Conservation (phyloP, 208 protist genomes). For the Trypanosoma avium region DNA sequence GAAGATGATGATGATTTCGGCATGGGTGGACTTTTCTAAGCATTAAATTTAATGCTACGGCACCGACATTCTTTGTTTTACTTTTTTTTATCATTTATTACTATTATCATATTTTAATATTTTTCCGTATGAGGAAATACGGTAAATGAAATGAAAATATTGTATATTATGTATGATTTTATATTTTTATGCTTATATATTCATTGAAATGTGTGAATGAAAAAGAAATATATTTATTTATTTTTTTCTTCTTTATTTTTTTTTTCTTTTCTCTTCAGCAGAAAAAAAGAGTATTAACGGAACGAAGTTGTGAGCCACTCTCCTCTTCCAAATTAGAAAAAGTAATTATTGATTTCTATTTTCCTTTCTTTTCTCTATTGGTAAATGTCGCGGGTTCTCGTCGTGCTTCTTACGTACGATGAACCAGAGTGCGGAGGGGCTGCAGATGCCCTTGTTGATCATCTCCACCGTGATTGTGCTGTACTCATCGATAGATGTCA, state of each 20-base stretch:
- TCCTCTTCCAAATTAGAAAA: no score
- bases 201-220: no score
- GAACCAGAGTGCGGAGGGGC: constrained; percentile 87
- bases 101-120: constrained; percentile 12
- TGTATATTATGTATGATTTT: no score
- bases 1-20: constrained; percentile 86
- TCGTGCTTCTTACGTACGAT: constrained; percentile 84
- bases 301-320: no score
- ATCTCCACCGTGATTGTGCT: constrained; percentile 68
- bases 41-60: background rate
- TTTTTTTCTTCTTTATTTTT: background rate
- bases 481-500: constrained; percentile 47
- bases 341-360: background rate
- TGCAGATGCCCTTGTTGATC: constrained; percentile 76
- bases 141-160: no score
- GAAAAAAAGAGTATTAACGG: no score
- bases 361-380: background rate
- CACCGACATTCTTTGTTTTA: background rate
- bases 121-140: no score
- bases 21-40: constrained; percentile 22
- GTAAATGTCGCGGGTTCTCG: constrained; percentile 34
- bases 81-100: constrained; percentile 5
- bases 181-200: no score
- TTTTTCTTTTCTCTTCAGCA: background rate
- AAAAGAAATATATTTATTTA: no score